A percentile compares a stretch with the other conserved stretches of the same genome.
Conservation (phyloP, 495 filamentous ascomycete species). For the Hypoxylon subgilvum region DNA sequence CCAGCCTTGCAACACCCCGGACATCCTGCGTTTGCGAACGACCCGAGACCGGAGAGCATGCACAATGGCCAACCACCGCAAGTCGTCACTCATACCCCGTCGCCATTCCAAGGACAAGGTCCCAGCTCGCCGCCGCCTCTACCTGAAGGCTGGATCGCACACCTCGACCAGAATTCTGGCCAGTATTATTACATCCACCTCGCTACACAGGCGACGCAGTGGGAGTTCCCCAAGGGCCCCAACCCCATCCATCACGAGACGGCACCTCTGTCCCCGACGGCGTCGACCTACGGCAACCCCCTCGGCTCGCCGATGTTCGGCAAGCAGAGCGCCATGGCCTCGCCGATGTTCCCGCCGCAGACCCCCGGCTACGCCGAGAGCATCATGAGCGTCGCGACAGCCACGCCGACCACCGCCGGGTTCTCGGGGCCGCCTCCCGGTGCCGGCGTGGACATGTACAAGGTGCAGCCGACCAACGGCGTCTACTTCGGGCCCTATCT, state of each 20-base stretch:
- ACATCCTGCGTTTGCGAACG: slow-evolving; percentile 90
- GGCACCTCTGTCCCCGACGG: slow-evolving; percentile 77
- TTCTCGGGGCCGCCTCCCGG: slow-evolving; percentile 85
- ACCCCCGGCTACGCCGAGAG: slow-evolving; percentile 76
- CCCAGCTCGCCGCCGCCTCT: slow-evolving; percentile 87
- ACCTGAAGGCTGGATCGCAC: slow-evolving; percentile 98
- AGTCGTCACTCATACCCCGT: slow-evolving; percentile 53
- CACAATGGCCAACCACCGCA: slow-evolving; percentile 54
- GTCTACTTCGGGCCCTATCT: slow-evolving; percentile 98
- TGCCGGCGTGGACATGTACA: slow-evolving; percentile 90
- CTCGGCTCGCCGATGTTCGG: slow-evolving; percentile 74
- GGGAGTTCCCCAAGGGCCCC: slow-evolving; percentile 95
- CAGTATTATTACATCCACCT: slow-evolving; percentile 99
- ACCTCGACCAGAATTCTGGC: slow-evolving; percentile 90
- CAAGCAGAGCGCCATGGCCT: slow-evolving; percentile 74
- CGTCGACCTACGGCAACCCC: slow-evolving; percentile 78
- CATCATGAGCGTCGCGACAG: slow-evolving; percentile 77
- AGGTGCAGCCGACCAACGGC: slow-evolving; percentile 90
- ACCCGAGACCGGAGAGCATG: slow-evolving; percentile 57
- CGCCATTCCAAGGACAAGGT: slow-evolving; percentile 60
- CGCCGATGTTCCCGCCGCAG: slow-evolving; percentile 74
- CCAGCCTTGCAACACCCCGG: slow-evolving; percentile 59
- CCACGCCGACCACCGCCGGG: slow-evolving; percentile 69
- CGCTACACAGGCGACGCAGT: slow-evolving; percentile 93
- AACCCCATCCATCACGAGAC: slow-evolving; percentile 81